phyloP scores from a whole-genome alignment of 345 rosid species.

The Jatropha curcas region DNA sequence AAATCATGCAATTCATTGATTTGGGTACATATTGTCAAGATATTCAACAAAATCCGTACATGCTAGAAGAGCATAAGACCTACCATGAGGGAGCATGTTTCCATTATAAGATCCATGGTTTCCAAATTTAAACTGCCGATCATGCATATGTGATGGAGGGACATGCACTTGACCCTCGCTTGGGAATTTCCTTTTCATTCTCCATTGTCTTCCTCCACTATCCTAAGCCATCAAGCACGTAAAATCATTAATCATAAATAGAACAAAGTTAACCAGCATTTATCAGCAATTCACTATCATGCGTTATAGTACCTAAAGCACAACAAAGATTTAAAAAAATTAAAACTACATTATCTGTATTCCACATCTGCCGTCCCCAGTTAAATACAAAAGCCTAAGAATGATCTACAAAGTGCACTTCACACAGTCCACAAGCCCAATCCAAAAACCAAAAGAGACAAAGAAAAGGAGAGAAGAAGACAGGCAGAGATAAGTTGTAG shows the following conservation, averaged over 20 bases:
- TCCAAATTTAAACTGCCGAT: background rate
- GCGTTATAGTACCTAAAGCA: no score
- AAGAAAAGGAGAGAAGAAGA: no score
- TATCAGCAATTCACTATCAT: background rate
- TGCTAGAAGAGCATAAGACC: background rate
- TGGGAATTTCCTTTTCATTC: constrained; percentile 10
- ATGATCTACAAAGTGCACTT: background rate
- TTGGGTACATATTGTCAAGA: background rate
- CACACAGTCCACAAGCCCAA: no score
- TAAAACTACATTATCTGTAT: background rate
- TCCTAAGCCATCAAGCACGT: background rate
- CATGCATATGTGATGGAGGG: background rate
- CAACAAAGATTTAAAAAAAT: background rate
- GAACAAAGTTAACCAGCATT: constrained; percentile 1
- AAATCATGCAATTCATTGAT: background rate
- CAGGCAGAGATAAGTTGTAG: no score
- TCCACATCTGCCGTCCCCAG: background rate
- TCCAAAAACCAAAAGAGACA: no score
- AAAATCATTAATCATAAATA: background rate
- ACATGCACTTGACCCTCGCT: constrained; percentile 8
- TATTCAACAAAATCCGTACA: background rate
- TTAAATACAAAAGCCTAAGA: background rate
- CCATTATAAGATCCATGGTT: constrained; percentile 5
- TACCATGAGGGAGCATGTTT: constrained; percentile 12
- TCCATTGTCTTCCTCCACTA: background rate